Evolutionary conservation across 495 filamentous ascomycete genomes (phyloP), one percentile per base, ranked within the genome.

Genomic region (Aspergillus nidulans): DNA sequence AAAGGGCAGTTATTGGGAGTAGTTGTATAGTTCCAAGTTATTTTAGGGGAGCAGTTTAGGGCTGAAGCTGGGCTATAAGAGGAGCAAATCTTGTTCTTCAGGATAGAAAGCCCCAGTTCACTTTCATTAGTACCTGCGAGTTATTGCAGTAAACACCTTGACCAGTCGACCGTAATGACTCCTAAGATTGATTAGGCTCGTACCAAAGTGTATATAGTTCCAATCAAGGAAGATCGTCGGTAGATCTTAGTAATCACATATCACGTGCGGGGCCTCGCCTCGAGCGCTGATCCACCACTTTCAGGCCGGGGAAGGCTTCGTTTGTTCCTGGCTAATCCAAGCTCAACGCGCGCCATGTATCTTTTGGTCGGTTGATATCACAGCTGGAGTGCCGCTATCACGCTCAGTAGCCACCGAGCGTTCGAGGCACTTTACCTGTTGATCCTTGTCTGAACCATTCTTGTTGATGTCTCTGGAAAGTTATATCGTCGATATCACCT

Each of bases 31-130:
- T 24, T 54, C 13, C 54, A 55, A 15, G 58, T 63, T 16, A 58
- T 60, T 51, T 60, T 53, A 38, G 49, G 61, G 6, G 20, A 45
- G 13, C 50, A 58, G 43, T 46, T 58, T 41, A 55, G 57, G 34
- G 42, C 21, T 2, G 55, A 63, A 24, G 47, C 57, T 6, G 51
- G 61, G 13, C 38, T 59, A 13, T 60, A 34, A 36, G 20, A n/a
- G n/a, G 25, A 10, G 2, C 12, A 3, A 10, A 3, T 43, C 6
- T 43, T 20, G 10, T 23, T 21, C 8, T 6, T 24, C 40, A 23
- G 19, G 16, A 43, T 9, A 34, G 10, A 5, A 12, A 34, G 6
- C 10, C 10, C 10, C 9, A 34, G 2, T 6, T 34, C 30, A 6
- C 30, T 34, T 13, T 34, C 30, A 10, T 6, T 34, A 12, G 9